Evolutionary conservation across 331 rosid genomes (phyloP), one percentile per base, ranked within the genome.

Genomic region (Malus hybrid): DNA sequence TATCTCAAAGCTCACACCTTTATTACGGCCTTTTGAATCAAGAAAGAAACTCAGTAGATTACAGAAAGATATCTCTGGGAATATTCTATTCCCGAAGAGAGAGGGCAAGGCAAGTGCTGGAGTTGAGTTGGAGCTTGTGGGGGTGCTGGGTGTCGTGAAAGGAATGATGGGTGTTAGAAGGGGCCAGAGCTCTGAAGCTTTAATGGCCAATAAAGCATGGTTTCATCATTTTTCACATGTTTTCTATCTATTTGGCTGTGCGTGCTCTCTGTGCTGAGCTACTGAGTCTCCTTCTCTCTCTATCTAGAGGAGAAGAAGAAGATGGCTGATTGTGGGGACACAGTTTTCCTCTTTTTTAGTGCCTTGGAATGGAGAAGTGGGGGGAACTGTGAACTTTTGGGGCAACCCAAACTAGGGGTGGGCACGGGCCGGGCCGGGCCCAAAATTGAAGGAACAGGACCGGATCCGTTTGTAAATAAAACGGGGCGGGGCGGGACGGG

Each of bases 181-280:
- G 67, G 48, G 42, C 55, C 50, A 77, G 83, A 77, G 83, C 68
- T 84, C 79, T 86, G 83, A 81, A 78, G 80, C 76, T 74, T 56
- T 57, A 80, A 74, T 81, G 87, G 85, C 83, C 85, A 83, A 84
- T 83, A 81, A 73, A 71, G 83, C 90, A 82, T 88, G 97, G 87
- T 85, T 75, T 77, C 80, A 22, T 22, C 24, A 22, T 22, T 22
- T 1, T 22, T 31, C 15, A n/a, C 29, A 50, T 69, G 46, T 52
- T 67, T 76, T 52, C 65, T 67, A 67, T 70, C 68, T 36, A 60
- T 55, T 78, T 68, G 59, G 33, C 34, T 55, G 8, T 28, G 34
- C 14, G 59, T 28, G 11, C 15, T 27, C 20, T 52, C 55, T 50
- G 55, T 46, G 54, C 42, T 31, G 70, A 32, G 31, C 24, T 52